A percentile compares a stretch with the other conserved stretches of the same genome.
phyloP scores from a whole-genome alignment of 164 flowering plant species.

The Stephania japonica region DNA sequence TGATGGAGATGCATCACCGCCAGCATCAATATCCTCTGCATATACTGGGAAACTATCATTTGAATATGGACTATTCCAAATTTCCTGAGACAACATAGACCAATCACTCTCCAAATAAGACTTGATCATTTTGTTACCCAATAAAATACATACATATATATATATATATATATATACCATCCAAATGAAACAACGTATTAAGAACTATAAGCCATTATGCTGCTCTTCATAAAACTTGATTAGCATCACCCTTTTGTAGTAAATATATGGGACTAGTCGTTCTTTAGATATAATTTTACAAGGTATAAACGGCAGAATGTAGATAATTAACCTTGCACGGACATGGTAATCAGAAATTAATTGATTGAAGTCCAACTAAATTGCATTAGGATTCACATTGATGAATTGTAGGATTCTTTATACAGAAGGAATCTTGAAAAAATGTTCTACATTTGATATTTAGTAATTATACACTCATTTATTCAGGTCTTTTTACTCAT shows the following conservation, averaged over 20 bases:
- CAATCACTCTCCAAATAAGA: background rate
- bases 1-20: conserved; percentile 79
- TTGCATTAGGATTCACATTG: no score
- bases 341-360: no score
- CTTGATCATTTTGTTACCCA: background rate
- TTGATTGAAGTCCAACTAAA: no score
- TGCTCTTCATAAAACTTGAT: background rate
- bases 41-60: conserved; percentile 89
- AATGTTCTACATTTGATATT: no score
- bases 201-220: background rate
- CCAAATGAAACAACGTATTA: background rate
- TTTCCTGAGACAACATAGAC: conserved; percentile 47
- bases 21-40: conserved; percentile 95
- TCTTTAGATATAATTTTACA: background rate
- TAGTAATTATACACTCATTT: no score
- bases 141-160: background rate
- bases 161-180: background rate
- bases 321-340: background rate
- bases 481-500: no score
- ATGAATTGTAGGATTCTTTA: no score
- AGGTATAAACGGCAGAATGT: background rate
- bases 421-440: no score
- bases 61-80: conserved; percentile 98
- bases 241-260: background rate
- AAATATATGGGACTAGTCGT: background rate